These are phyloP conservation scores for Geotrichum bryndzae DNA, from an alignment of 1,139 yeast species.

Conservation along the genomic window DNA sequence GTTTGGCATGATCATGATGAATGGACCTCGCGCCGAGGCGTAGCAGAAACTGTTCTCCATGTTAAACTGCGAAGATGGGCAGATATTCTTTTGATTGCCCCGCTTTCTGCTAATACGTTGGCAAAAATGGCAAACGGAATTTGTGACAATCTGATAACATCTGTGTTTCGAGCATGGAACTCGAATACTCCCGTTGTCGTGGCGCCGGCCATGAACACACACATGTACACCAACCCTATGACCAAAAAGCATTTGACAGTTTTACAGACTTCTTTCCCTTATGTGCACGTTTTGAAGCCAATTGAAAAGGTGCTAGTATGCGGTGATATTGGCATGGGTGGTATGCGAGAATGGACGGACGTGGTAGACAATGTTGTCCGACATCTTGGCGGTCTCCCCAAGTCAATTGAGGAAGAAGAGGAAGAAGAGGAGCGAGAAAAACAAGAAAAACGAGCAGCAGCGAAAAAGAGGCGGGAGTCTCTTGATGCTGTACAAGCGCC, in stretches of 20 bases:
- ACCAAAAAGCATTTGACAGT: slow-evolving; percentile 74
- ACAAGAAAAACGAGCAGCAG: slow-evolving; percentile 11
- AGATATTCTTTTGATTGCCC: slow-evolving; percentile 83
- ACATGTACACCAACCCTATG: slow-evolving; percentile 91
- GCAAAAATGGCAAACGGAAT: slow-evolving; percentile 89
- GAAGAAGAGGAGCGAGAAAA: slow-evolving; percentile 13
- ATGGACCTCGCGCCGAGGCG: slow-evolving; percentile 50
- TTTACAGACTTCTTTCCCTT: slow-evolving; percentile 56
- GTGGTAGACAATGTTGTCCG: slow-evolving; percentile 73
- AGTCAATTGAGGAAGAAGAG: slow-evolving; percentile 21
- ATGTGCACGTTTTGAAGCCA: slow-evolving; percentile 79
- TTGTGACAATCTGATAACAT: slow-evolving; percentile 77
- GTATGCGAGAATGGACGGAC: slow-evolving; percentile 96
- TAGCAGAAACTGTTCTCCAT: slow-evolving; percentile 74
- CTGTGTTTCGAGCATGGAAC: slow-evolving; percentile 87
- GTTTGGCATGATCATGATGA: slow-evolving; percentile 94
- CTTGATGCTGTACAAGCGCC: not conserved
- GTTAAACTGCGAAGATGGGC: slow-evolving; percentile 94
- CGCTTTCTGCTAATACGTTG: slow-evolving; percentile 86
- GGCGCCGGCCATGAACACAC: slow-evolving; percentile 97
- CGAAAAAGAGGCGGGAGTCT: slow-evolving; percentile 3
- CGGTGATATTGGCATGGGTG: slow-evolving; percentile 97
- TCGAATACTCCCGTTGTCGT: slow-evolving; percentile 75
- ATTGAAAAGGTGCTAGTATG: slow-evolving; percentile 89
- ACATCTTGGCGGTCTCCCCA: slow-evolving; percentile 34